Evolutionary conservation across 805 yeast genomes (phyloP).

Genomic region (Saturnispora galanensis): DNA sequence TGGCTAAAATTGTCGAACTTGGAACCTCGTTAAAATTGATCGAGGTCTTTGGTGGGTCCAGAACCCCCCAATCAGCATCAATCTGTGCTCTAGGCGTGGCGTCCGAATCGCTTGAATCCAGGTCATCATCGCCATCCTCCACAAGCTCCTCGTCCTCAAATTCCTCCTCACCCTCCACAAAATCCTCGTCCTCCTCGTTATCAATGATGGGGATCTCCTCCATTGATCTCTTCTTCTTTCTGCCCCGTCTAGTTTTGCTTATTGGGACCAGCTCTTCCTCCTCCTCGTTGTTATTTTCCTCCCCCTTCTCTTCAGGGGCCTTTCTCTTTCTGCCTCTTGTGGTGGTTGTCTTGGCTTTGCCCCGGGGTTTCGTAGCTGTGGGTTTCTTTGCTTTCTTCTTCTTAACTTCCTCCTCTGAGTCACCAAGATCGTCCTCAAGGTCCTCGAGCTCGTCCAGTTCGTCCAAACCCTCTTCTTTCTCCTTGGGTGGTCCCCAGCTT

Average conservation of each 20-base stretch:
- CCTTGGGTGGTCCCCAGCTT: constrained; percentile 29
- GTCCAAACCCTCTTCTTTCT: constrained; percentile 5
- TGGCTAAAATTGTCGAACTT: constrained; percentile 15
- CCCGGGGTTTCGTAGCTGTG: neutral
- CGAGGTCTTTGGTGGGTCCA: constrained; percentile 14
- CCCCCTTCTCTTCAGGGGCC: constrained; percentile 10
- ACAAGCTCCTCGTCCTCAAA: constrained; percentile 7
- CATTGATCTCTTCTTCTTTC: constrained; percentile 6
- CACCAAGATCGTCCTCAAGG: no score
- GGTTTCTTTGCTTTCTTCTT: neutral
- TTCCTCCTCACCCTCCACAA: constrained; percentile 9
- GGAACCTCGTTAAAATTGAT: constrained; percentile 16
- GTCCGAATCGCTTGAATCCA: neutral
- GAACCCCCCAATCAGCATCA: constrained; percentile 22
- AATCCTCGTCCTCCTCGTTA: constrained; percentile 8
- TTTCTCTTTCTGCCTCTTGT: constrained; percentile 14
- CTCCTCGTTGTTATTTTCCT: neutral
- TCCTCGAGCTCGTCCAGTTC: constrained; percentile 8
- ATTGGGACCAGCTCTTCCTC: constrained; percentile 7
- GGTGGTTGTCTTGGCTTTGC: constrained; percentile 11
- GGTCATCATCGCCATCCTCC: neutral
- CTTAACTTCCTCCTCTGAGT: neutral
- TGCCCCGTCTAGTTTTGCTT: constrained; percentile 9
- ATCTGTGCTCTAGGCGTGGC: constrained; percentile 11
- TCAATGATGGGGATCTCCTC: constrained; percentile 4